phyloP scores from a whole-genome alignment of 768 basidiomycete species.

The Trichaptum fuscoviolaceum region DNA sequence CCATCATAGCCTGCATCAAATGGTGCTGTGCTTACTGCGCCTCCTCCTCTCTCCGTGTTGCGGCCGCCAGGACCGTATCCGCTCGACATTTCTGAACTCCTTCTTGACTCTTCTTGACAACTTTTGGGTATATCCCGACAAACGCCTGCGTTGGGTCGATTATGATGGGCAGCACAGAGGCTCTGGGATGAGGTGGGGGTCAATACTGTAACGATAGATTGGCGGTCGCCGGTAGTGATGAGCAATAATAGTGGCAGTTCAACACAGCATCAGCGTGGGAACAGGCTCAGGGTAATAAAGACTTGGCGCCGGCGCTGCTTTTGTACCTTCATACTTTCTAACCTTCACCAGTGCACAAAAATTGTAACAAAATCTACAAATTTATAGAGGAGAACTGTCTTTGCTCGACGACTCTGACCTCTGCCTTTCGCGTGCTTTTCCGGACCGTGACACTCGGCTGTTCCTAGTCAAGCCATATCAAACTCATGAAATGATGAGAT shows the following conservation, averaged over 20 bases:
- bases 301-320: neutral
- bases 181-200: conserved; percentile 5
- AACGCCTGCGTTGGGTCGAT: neutral
- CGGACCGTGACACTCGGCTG: too few relatives aligned
- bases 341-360: too few relatives aligned
- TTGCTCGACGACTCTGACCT: too few relatives aligned
- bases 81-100: neutral
- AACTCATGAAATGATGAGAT: too few relatives aligned
- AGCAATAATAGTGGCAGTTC: neutral
- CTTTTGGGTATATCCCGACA: neutral
- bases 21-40: neutral
- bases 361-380: too few relatives aligned
- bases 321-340: neutral
- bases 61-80: conserved; percentile 1
- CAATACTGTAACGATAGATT: conserved; percentile 7
- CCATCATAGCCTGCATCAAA: neutral
- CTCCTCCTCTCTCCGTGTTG: neutral
- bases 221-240: conserved; percentile 2
- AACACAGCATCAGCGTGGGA: neutral
- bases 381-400: too few relatives aligned
- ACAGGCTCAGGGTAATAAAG: neutral
- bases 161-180: neutral
- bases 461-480: too few relatives aligned
- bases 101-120: neutral
- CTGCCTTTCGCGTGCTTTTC: too few relatives aligned